Evolutionary conservation across 768 basidiomycete species (phyloP), one percentile per base, ranked within the genome.

Genomic region (Hirschioporus abietinus): DNA sequence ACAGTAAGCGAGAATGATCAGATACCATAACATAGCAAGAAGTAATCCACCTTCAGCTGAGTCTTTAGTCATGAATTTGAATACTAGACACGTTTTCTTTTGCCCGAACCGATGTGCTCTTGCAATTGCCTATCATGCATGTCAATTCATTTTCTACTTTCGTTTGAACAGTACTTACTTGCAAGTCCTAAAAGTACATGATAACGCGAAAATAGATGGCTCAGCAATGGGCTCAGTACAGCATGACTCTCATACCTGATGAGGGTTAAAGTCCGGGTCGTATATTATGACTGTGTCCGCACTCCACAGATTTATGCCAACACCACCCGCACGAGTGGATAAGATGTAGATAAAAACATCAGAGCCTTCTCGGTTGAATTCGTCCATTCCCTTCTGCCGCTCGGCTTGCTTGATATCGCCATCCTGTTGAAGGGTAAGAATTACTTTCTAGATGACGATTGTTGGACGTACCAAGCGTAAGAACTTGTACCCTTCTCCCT

Each of bases 231-330:
- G n/a, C 20, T 42, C 10, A 17, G 7, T 24, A 64, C 25, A 42
- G 25, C 15, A 20, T 52, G 4, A 10, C 4, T n/a, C 62, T 75
- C 83, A 27, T 61, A 90, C 90, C 83, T 91, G 91, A 77, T 97
- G 95, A n/a, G 96, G 96, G 73, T 99, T 99, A 76, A 95, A 99
- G 79, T 99, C 97, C 0, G 95, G 95, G 74, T 99, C 96, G 71
- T 89, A 93, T 65, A 95, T 89, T 59, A 95, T 90, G 30, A 96
- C 95, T 0, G 95, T 96, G 75, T 98, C 96, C 23, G 96, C 96
- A 8, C 88, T 92, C 80, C 90, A 84, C 34, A 94, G 85, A 74
- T 98, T 99, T 75, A 99, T 91, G 64, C 93, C 93, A 64, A 94
- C 92, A 65, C 95, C 96, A 18, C 96, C 96, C 58, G 96, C 97